Evolutionary conservation across 2,329 filamentous ascomycete species (phyloP), one percentile per base, ranked within the genome.

Genomic region (Fusarium transvaalense): DNA sequence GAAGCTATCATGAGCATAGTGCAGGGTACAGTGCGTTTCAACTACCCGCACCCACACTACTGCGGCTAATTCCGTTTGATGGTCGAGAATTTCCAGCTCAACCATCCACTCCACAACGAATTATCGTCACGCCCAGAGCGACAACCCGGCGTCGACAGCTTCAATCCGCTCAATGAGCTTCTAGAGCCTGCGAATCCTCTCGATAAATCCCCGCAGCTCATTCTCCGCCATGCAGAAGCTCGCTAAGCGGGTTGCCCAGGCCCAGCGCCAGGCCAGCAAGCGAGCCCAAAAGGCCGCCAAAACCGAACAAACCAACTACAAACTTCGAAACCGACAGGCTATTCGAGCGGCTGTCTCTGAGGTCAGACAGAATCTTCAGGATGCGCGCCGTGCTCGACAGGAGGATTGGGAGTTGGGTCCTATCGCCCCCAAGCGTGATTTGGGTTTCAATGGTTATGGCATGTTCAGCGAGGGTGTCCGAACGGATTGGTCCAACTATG

Each of bases 371-470:
- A 78, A 80, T 65, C 63, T 83, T 15, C 76, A 77, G 51, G 76
- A 80, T 39, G 82, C 84, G 45, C 79, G 81, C 34, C 76, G 82
- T 68, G 83, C 85, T 50, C 86, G 91, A 54, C 86, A 85, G 64
- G 91, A 97, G 77, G 90, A 95, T 78, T 97, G 92, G 88, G 83
- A 91, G 67, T 80, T 93, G 69, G 95, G 94, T 0, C 87, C 92
- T 10, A 77, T 97, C 68, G 91, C 93, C 5, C 94, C 94, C 3
- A 91, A 90, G 76, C 86, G 90, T 73, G 91, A 96, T 79, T 82
- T 90, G 38, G 91, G 91, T 63, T 81, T 85, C 71, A 84, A 85
- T 47, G 83, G 80, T 27, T 91, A 89, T 75, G 93, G 89, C 65
- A 84, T 91, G 66, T 64, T 80, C 58, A 73, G 75, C 32, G 79